phyloP scores from a whole-genome alignment of 2,329 filamentous ascomycete genomes.

The Talaromyces amestolkiae region DNA sequence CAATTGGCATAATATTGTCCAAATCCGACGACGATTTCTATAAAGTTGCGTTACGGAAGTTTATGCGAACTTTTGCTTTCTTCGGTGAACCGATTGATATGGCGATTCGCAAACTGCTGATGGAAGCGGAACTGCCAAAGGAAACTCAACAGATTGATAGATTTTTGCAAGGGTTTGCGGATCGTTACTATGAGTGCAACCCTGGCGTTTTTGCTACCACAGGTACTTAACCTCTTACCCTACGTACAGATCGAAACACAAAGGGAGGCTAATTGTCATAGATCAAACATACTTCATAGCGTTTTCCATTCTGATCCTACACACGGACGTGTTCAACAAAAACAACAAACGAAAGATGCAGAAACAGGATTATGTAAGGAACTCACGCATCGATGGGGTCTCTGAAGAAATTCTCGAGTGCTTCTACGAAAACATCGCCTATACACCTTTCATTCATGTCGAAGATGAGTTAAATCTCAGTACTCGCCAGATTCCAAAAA shows the following conservation, averaged over 20 bases:
- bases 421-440: slow-evolving; percentile 98
- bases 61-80: slow-evolving; percentile 92
- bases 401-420: slow-evolving; percentile 90
- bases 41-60: slow-evolving; percentile 79
- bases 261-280: slow-evolving; percentile 19
- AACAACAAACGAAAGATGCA: slow-evolving; percentile 99
- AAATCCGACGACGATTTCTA: slow-evolving; percentile 85
- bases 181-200: slow-evolving; percentile 97
- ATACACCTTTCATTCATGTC: slow-evolving; percentile 96
- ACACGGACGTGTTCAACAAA: slow-evolving; percentile 99
- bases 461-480: slow-evolving; percentile 78
- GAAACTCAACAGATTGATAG: slow-evolving; percentile 98
- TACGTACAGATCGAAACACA: not conserved
- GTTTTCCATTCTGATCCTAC: slow-evolving; percentile 91
- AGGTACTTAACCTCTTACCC: slow-evolving; percentile 36
- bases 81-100: slow-evolving; percentile 98
- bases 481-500: slow-evolving; percentile 70
- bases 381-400: slow-evolving; percentile 87
- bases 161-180: slow-evolving; percentile 88
- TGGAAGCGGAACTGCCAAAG: slow-evolving; percentile 93
- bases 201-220: slow-evolving; percentile 87
- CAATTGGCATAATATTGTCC: slow-evolving; percentile 80
- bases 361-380: slow-evolving; percentile 90
- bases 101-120: slow-evolving; percentile 89
- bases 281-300: slow-evolving; percentile 98